A percentile compares a stretch with the other conserved stretches of the same genome.
Conservation (phyloP, 192 early-diverging fungal genomes). For the Physocladia obscura region DNA sequence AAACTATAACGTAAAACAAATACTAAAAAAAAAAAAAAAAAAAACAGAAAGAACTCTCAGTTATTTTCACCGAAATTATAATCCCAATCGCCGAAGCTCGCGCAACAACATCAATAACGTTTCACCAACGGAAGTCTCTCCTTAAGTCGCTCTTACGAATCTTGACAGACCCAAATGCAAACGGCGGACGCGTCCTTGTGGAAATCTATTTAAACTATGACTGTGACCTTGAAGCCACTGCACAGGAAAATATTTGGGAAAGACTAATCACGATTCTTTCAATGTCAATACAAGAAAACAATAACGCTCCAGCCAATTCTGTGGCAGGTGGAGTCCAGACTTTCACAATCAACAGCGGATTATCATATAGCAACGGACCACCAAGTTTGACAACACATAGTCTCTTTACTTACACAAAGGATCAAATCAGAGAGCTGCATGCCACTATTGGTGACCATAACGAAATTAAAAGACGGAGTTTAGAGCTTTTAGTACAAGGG, state of each 20-base stretch:
- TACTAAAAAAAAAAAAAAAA: no score
- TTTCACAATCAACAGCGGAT: conserved; percentile 7
- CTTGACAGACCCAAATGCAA: conserved; percentile 61
- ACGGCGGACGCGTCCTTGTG: conserved; percentile 69
- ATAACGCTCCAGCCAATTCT: conserved; percentile 2
- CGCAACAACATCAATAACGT: conserved; percentile 45
- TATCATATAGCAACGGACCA: conserved; percentile 14
- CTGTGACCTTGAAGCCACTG: conserved; percentile 74
- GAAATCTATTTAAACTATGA: conserved; percentile 96
- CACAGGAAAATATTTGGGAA: conserved; percentile 85
- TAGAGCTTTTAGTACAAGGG: conserved; percentile 55
- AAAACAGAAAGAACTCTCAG: conserved; percentile 78
- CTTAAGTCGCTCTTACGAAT: conserved; percentile 70
- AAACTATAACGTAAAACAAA: no score
- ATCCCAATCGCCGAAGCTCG: conserved; percentile 85
- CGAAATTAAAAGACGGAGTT: conserved; percentile 52
- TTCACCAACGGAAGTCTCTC: conserved; percentile 72
- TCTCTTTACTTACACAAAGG: conserved; percentile 50
- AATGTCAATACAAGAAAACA: conserved; percentile 41
- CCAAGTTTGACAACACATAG: conserved; percentile 55
- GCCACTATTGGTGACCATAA: conserved; percentile 50
- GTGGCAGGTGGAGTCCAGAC: not conserved
- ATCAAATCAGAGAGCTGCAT: conserved; percentile 56
- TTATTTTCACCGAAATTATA: conserved; percentile 86
- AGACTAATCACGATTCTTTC: conserved; percentile 74